Percentiles rank a stretch among this genome's conserved stretches.
These are phyloP conservation scores for Dalbergia oliveri DNA, from an alignment of 306 rosid species.

Conservation along the genomic window DNA sequence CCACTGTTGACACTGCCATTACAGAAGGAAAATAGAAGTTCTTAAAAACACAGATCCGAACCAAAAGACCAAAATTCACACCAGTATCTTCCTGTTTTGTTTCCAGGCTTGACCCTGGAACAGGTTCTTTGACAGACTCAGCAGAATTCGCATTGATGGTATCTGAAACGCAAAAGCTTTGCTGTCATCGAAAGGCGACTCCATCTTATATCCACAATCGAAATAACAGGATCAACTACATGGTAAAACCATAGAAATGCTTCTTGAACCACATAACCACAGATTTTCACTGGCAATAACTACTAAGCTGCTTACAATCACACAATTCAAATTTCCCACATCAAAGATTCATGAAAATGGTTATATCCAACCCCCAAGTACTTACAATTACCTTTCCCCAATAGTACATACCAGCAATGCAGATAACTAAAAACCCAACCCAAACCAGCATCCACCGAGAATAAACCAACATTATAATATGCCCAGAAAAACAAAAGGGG, in stretches of 20 bases:
- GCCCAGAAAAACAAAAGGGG: not conserved
- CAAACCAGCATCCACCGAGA: conserved; percentile 8
- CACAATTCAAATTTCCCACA: conserved; percentile 9
- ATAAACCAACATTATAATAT: not conserved
- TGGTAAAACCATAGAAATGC: conserved; percentile 36
- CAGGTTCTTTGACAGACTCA: conserved; percentile 57
- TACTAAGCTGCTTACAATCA: not conserved
- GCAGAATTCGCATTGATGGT: conserved; percentile 53
- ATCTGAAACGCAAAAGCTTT: conserved; percentile 57
- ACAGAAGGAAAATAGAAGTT: conserved; percentile 3
- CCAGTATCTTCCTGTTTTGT: conserved; percentile 59
- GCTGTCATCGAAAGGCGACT: conserved; percentile 23
- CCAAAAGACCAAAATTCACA: conserved; percentile 46
- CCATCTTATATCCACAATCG: conserved; percentile 34
- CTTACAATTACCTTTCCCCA: not conserved
- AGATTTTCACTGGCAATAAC: conserved; percentile 4
- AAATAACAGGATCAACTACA: not conserved
- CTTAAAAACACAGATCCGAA: conserved; percentile 31
- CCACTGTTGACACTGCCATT: not conserved
- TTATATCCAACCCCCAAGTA: conserved; percentile 5
- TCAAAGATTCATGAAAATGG: not conserved
- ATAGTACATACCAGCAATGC: not conserved
- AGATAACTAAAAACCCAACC: not conserved
- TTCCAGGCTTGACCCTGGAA: conserved; percentile 52
- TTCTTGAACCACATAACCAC: conserved; percentile 37